Evolutionary conservation across 139 green algal species (phyloP).

Genomic region (Asterochloris erici): DNA sequence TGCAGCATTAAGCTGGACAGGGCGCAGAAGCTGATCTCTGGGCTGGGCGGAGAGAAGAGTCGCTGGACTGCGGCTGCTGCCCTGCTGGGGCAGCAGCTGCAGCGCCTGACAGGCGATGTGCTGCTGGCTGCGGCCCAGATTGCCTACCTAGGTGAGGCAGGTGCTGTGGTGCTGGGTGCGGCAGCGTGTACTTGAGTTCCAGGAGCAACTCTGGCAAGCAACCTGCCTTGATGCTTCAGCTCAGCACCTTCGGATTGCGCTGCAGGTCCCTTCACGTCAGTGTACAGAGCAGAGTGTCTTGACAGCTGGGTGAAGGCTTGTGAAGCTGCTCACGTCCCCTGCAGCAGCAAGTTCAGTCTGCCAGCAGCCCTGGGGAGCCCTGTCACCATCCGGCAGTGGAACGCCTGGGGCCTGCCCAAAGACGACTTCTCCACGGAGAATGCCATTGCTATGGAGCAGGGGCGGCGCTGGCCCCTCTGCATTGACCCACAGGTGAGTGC

Average conservation of each 20-base stretch:
- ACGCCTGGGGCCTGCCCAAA: conserved; percentile 12
- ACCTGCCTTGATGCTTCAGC: neutral
- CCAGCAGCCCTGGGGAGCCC: conserved; percentile 44
- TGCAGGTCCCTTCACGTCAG: conserved; percentile 24
- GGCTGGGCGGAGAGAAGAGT: conserved; percentile 1
- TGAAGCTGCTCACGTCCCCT: conserved; percentile 11
- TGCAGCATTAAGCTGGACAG: conserved; percentile 67
- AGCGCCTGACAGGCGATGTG: conserved; percentile 10
- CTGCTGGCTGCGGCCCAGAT: conserved; percentile 9
- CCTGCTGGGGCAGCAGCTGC: neutral
- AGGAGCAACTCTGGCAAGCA: neutral
- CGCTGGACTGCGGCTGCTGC: conserved; percentile 2
- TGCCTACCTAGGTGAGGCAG: conserved; percentile 9
- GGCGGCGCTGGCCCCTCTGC: conserved; percentile 5
- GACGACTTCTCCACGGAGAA: conserved; percentile 18
- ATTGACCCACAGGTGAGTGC: conserved; percentile 17
- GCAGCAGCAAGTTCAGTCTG: conserved; percentile 46
- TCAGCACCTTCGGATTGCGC: neutral
- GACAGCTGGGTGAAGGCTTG: conserved; percentile 9
- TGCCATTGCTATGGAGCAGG: conserved; percentile 10
- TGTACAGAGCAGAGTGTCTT: conserved; percentile 5
- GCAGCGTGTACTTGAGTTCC: neutral
- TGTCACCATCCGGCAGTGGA: conserved; percentile 16
- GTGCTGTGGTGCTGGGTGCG: neutral
- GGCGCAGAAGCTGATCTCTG: conserved; percentile 15